phyloP scores from a whole-genome alignment of 352 stramenopile species.

The Globisporangium iwayamae region DNA sequence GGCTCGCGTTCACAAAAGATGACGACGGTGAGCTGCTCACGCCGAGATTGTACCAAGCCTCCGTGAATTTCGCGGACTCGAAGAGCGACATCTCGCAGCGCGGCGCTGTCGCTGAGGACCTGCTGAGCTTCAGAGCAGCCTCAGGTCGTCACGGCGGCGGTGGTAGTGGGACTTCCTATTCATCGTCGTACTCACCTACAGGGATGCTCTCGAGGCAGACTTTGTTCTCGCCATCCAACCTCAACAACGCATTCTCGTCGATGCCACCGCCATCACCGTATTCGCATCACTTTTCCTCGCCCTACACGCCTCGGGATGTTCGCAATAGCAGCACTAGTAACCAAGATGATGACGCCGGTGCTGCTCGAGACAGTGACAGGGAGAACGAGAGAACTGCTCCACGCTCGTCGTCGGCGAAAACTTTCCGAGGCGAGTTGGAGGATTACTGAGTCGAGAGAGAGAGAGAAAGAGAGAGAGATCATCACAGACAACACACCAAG shows the following conservation, averaged over 20 bases:
- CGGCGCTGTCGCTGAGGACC: conserved; percentile 2
- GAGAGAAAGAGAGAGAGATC: neutral
- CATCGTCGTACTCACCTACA: neutral
- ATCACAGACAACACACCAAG: neutral
- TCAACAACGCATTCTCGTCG: neutral
- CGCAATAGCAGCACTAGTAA: neutral
- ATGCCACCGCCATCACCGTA: neutral
- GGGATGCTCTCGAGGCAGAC: neutral
- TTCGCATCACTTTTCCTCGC: neutral
- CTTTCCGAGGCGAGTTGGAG: conserved; percentile 2
- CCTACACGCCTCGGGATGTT: neutral
- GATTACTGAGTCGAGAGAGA: conserved; percentile 4
- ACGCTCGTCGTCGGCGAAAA: neutral
- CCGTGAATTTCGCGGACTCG: neutral
- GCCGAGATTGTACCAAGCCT: neutral
- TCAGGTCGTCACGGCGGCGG: neutral
- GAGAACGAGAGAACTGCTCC: neutral
- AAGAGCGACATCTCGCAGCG: conserved; percentile 6
- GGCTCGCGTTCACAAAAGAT: conserved; percentile 4
- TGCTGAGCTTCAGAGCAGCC: conserved; percentile 8
- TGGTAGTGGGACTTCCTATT: neutral
- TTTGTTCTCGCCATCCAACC: neutral
- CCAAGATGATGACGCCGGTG: neutral
- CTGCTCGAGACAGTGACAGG: neutral
- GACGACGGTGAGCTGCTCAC: neutral